Percentiles rank a stretch among this genome's conserved stretches.
phyloP scores from a whole-genome alignment of 768 basidiomycete species.

The Pisolithus albus region DNA sequence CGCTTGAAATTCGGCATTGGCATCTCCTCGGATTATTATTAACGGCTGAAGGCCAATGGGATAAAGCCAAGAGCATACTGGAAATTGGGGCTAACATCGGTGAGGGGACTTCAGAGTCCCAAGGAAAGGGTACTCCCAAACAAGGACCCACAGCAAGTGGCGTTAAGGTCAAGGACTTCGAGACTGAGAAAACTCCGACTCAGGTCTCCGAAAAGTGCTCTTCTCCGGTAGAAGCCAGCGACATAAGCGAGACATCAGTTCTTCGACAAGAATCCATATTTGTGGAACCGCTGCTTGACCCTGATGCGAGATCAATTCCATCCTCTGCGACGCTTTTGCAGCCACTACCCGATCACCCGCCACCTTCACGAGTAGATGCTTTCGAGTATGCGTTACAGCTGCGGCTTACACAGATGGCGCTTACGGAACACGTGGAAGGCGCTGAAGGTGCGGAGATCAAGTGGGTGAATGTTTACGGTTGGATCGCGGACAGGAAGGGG shows the following conservation, averaged over 20 bases:
- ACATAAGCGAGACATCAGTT: not conserved
- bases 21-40: constrained; percentile 82
- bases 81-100: constrained; percentile 66
- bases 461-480: constrained; percentile 81
- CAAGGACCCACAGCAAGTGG: constrained; percentile 1
- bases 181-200: constrained; percentile 4
- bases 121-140: constrained; percentile 19
- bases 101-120: constrained; percentile 34
- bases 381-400: constrained; percentile 81
- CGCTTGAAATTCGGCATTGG: constrained; percentile 70
- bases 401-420: constrained; percentile 75
- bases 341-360: constrained; percentile 41
- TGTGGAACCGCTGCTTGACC: constrained; percentile 20
- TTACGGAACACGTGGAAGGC: constrained; percentile 80
- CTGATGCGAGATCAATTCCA: constrained; percentile 29
- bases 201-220: not conserved
- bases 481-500: constrained; percentile 65
- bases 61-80: constrained; percentile 65
- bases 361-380: constrained; percentile 45
- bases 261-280: not conserved
- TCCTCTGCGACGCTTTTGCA: constrained; percentile 37
- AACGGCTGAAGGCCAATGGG: constrained; percentile 74
- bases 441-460: constrained; percentile 73
- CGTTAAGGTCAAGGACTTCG: constrained; percentile 7
- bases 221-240: not conserved